phyloP scores from a whole-genome alignment of 306 rosid genomes.

The Sphenostylis stenocarpa region DNA sequence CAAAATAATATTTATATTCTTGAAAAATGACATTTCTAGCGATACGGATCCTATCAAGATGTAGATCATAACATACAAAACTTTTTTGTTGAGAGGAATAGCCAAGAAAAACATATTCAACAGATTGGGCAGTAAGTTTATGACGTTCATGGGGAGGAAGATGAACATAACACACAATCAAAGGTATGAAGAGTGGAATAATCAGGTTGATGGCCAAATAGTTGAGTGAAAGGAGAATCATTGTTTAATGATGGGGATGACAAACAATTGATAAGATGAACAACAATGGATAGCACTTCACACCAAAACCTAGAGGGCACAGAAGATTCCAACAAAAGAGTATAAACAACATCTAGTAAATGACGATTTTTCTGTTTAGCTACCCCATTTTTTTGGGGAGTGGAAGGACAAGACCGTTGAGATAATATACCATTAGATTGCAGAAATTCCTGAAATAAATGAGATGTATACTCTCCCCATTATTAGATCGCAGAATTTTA shows the following conservation, averaged over 20 bases:
- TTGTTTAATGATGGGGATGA: too few species aligned
- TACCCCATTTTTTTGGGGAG: neutral
- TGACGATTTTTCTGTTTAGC: neutral
- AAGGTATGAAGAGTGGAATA: too few species aligned
- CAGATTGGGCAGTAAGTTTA: neutral
- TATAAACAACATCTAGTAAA: neutral
- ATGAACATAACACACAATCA: too few species aligned
- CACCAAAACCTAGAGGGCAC: too few species aligned
- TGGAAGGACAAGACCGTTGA: neutral
- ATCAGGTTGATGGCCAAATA: neutral
- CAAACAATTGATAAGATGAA: too few species aligned
- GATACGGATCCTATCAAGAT: neutral
- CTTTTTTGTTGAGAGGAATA: neutral
- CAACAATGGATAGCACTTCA: too few species aligned
- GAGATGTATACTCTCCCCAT: neutral
- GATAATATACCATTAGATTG: neutral
- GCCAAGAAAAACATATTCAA: too few species aligned
- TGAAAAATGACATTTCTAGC: neutral
- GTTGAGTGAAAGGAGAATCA: neutral
- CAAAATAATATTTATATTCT: neutral
- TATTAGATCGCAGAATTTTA: neutral
- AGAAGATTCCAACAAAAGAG: too few species aligned
- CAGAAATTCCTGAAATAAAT: neutral
- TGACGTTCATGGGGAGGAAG: too few species aligned
- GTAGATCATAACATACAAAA: neutral